Conservation (phyloP, 2,329 filamentous ascomycete genomes). For the Phialemoniopsis sp. region DNA sequence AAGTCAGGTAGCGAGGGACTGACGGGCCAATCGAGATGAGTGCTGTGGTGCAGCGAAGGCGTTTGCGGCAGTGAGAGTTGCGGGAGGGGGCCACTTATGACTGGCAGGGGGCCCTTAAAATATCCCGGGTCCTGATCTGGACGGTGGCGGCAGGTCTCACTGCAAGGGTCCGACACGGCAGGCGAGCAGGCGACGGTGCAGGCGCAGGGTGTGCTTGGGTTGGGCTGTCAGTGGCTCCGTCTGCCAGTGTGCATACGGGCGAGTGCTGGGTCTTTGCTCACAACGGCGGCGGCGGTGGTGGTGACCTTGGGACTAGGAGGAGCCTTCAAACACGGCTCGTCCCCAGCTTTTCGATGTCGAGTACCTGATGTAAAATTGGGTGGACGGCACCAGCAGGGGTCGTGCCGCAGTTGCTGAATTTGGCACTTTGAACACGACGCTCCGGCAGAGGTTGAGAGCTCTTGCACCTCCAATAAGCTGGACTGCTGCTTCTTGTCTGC, state of each 20-base stretch:
- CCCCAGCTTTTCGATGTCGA: slow-evolving; percentile 2
- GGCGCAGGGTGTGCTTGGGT: too few relatives aligned
- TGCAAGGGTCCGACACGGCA: slow-evolving; percentile 11
- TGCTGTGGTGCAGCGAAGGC: slow-evolving; percentile 6
- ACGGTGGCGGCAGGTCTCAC: slow-evolving; percentile 11
- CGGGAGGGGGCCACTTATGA: slow-evolving; percentile 14
- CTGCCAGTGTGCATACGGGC: too few relatives aligned
- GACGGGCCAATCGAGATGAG: slow-evolving; percentile 14
- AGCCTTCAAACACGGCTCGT: neutral
- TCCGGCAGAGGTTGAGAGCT: neutral
- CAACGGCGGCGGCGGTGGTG: too few relatives aligned
- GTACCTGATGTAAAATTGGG: slow-evolving; percentile 1
- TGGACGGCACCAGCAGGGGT: slow-evolving; percentile 1
- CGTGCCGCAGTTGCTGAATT: slow-evolving; percentile 7
- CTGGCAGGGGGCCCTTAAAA: slow-evolving; percentile 13
- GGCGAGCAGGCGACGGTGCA: neutral
- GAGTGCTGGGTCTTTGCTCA: too few relatives aligned
- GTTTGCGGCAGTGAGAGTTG: slow-evolving; percentile 12
- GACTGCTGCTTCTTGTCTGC: too few relatives aligned
- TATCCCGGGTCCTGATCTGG: slow-evolving; percentile 11
- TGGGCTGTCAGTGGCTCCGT: neutral
- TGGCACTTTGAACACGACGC: slow-evolving; percentile 4
- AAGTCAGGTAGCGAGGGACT: slow-evolving; percentile 14
- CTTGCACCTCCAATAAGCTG: too few relatives aligned
- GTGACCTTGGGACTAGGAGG: neutral